These are phyloP conservation scores for Pichia insulana DNA, from an alignment of 805 yeast species.

Conservation along the genomic window DNA sequence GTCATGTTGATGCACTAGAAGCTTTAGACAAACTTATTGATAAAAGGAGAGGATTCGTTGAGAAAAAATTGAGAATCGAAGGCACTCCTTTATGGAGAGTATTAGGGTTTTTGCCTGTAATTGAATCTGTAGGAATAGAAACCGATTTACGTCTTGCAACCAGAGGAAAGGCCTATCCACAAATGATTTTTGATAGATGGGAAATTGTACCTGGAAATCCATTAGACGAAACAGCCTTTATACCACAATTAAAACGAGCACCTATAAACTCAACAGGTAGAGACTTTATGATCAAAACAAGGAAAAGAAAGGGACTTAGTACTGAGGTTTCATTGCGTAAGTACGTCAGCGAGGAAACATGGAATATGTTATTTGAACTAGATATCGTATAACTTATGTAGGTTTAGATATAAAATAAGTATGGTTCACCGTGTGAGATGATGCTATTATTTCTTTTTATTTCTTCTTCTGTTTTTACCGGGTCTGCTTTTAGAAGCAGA, in stretches of 20 bases:
- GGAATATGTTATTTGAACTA: constrained; percentile 35
- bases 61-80: constrained; percentile 44
- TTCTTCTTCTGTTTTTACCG: constrained; percentile 47
- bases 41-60: constrained; percentile 61
- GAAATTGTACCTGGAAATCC: constrained; percentile 86
- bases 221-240: constrained; percentile 50
- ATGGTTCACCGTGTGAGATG: too few relatives aligned
- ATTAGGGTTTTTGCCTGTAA: constrained; percentile 68
- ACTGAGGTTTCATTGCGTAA: constrained; percentile 62
- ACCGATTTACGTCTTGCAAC: constrained; percentile 74
- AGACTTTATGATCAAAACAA: constrained; percentile 81
- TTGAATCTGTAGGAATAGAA: constrained; percentile 85
- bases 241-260: constrained; percentile 73
- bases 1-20: constrained; percentile 33
- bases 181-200: constrained; percentile 64
- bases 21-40: constrained; percentile 33
- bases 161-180: constrained; percentile 69
- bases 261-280: constrained; percentile 63
- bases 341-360: constrained; percentile 57
- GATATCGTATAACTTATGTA: constrained; percentile 12
- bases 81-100: constrained; percentile 65
- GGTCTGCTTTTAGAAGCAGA: constrained; percentile 40
- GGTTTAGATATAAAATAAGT: not conserved
- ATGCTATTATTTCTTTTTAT: constrained; percentile 16
- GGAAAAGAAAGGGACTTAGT: constrained; percentile 78